Evolutionary conservation across 73 alveolate species (phyloP), one percentile per base, ranked within the genome.

Genomic region (Paramecium primaurelia): DNA sequence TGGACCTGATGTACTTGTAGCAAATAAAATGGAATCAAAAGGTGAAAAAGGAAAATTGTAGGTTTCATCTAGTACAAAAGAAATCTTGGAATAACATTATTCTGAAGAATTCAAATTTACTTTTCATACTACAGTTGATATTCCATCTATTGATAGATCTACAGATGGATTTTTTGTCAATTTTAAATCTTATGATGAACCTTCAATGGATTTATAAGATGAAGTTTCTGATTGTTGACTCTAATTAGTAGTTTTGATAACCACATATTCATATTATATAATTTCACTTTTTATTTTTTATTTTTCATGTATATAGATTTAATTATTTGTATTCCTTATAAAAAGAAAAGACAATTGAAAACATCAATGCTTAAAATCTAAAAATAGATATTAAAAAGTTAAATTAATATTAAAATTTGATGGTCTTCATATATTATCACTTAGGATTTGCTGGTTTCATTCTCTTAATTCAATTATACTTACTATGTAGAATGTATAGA

Each of bases 1-100:
- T 68, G 93, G 93, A 10, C 89, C 89, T 3, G 86, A 86, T 87
- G 93, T 87, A 10, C 54, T 87, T 10, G 77, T 89, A 6, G 94
- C 92, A 7, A 89, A 89, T 51, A 89, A 89, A 49, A 89, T 89
- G 94, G 94, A 89, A 89, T 89, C 94, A 8, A 89, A 89, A 22
- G 93, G 93, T 1, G 86, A 87, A 14, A 87, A 64, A 87, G 93
- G 93, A 10, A 87, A 69, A 40, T 71, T 87, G 6, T 42, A 38
- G 47, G 38, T 87, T 9, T 38, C 80, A 14, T 64, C 30, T n/a
- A 87, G 80, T 60, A 87, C 89, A 4, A 64, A 87, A 8, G 86
- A 87, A 22, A 36, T 87, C 9, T 45, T 87, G 16, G 86, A 87
- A 25, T 45, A 59, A 38, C n/a, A 59, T 58, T 87, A 36, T 69